Evolutionary conservation across 805 yeast genomes (phyloP).

Genomic region (Metschnikowia cerradonensis): DNA sequence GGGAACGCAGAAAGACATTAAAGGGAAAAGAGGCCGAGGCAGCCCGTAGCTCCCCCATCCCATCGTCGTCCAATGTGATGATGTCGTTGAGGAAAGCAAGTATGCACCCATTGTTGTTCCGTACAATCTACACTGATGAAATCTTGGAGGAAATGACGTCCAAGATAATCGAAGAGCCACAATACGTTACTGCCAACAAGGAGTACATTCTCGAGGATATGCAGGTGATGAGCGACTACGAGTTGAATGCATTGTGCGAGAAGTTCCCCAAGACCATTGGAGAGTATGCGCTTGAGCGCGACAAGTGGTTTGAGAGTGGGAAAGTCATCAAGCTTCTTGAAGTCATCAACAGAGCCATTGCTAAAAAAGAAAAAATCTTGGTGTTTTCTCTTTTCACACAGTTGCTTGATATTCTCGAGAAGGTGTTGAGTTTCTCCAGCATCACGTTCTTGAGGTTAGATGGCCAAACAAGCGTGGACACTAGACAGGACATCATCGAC

Average conservation of each 20-base stretch:
- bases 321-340: conserved; percentile 58
- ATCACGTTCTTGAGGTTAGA: conserved; percentile 81
- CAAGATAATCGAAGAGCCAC: conserved; percentile 76
- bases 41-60: conserved; percentile 30
- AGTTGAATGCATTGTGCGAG: conserved; percentile 68
- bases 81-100: conserved; percentile 93
- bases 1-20: conserved; percentile 40
- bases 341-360: conserved; percentile 55
- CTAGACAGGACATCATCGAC: conserved; percentile 89
- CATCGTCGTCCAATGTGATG: conserved; percentile 61
- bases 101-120: conserved; percentile 82
- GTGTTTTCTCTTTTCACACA: conserved; percentile 92
- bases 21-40: conserved; percentile 33
- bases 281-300: conserved; percentile 48
- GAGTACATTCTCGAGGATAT: conserved; percentile 85
- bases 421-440: conserved; percentile 57
- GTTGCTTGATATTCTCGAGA: conserved; percentile 82
- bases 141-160: conserved; percentile 63
- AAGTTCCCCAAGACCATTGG: conserved; percentile 67
- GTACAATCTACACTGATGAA: conserved; percentile 57
- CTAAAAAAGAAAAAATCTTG: conserved; percentile 63
- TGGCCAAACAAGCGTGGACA: conserved; percentile 91
- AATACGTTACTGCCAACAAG: conserved; percentile 72
- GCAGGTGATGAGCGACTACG: conserved; percentile 92
- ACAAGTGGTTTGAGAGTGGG: conserved; percentile 65